These are phyloP conservation scores for Globisporangium ultimum DNA, from an alignment of 352 stramenopile species.

Conservation along the genomic window DNA sequence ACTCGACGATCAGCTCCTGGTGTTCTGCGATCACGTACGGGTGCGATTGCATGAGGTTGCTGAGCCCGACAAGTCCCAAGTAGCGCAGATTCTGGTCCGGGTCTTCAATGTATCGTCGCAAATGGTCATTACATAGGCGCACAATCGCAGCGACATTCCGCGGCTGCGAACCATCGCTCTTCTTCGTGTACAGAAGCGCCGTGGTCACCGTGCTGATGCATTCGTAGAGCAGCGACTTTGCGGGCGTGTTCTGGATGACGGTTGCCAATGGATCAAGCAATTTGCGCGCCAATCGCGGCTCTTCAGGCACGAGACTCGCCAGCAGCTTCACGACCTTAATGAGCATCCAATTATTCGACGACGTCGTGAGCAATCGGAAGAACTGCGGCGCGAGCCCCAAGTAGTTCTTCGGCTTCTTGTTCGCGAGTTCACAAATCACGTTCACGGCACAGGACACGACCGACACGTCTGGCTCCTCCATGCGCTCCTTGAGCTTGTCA, in stretches of 20 bases:
- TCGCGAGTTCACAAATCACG: constrained; percentile 98
- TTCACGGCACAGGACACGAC: constrained; percentile 98
- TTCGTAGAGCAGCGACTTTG: constrained; percentile 98
- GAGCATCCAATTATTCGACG: constrained; percentile 99
- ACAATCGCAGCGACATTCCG: constrained; percentile 93
- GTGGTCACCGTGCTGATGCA: constrained; percentile 97
- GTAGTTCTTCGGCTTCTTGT: constrained; percentile 99
- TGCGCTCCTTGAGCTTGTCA: constrained; percentile 94
- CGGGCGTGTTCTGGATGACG: constrained; percentile 96
- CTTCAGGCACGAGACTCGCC: constrained; percentile 95
- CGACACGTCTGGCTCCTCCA: constrained; percentile 95
- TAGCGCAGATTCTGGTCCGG: constrained; percentile 99
- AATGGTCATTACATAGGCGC: constrained; percentile 93
- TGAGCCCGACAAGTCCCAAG: constrained; percentile 96
- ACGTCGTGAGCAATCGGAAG: constrained; percentile 97
- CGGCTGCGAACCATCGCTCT: constrained; percentile 93
- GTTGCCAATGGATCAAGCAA: constrained; percentile 96
- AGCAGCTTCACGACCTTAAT: constrained; percentile 99
- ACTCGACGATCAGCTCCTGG: constrained; percentile 94
- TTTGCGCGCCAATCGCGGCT: constrained; percentile 97
- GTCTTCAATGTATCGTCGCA: constrained; percentile 96
- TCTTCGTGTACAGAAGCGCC: constrained; percentile 95
- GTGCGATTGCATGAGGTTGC: constrained; percentile 95
- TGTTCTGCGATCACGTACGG: constrained; percentile 94
- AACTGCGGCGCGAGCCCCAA: constrained; percentile 96